phyloP scores from a whole-genome alignment of 2,329 filamentous ascomycete species.

The Colletotrichum phormii region DNA sequence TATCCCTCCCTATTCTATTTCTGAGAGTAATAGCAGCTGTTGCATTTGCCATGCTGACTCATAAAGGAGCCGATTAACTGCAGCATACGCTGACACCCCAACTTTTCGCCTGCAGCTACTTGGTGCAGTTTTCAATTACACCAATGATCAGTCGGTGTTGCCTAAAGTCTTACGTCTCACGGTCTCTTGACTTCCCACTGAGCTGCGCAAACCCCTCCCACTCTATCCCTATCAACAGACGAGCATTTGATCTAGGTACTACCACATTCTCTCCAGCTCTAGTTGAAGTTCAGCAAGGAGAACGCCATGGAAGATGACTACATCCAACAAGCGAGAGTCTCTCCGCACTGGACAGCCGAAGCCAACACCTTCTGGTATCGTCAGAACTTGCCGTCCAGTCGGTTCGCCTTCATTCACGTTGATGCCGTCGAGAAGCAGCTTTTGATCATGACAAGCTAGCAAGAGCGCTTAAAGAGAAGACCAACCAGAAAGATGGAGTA shows the following conservation, averaged over 20 bases:
- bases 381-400: conserved; percentile 18
- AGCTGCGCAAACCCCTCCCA: not conserved
- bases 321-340: conserved; percentile 27
- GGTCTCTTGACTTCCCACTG: not conserved
- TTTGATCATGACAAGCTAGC: conserved; percentile 43
- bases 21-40: not conserved
- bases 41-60: not conserved
- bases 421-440: conserved; percentile 36
- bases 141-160: not conserved
- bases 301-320: conserved; percentile 8
- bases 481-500: conserved; percentile 1
- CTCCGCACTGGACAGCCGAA: conserved; percentile 40
- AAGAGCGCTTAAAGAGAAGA: conserved; percentile 13
- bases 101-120: not conserved
- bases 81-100: not conserved
- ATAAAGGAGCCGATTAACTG: not conserved
- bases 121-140: not conserved
- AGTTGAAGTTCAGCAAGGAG: not conserved
- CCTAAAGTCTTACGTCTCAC: not conserved
- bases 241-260: not conserved
- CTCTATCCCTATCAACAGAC: not conserved
- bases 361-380: conserved; percentile 44
- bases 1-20: not conserved
- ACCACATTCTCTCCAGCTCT: not conserved
- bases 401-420: conserved; percentile 41